These are phyloP conservation scores for Tagetes erecta DNA, from an alignment of 129 eudicot species.

Conservation along the genomic window DNA sequence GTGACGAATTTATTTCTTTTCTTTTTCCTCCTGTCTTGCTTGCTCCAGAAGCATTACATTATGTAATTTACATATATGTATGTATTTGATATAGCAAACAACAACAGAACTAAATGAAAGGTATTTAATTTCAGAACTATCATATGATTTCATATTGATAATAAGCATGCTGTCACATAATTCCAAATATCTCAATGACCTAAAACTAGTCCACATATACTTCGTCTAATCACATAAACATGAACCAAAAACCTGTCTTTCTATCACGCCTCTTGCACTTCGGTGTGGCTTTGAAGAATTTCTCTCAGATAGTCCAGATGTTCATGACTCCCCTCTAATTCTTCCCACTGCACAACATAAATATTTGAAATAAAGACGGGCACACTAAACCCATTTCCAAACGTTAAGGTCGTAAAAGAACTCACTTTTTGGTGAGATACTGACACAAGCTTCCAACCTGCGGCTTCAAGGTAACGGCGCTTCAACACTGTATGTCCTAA, in stretches of 20 bases:
- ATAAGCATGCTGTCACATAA: neutral
- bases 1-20: no score
- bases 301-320: slow-evolving; percentile 79
- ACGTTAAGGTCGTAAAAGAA: slow-evolving; percentile 19
- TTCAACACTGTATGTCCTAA: slow-evolving; percentile 85
- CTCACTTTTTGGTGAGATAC: slow-evolving; percentile 76
- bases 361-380: neutral
- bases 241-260: neutral
- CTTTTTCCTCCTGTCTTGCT: no score
- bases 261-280: slow-evolving; percentile 16
- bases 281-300: slow-evolving; percentile 51
- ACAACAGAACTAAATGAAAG: neutral
- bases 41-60: no score
- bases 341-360: slow-evolving; percentile 79
- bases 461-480: slow-evolving; percentile 74
- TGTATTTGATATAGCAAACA: no score
- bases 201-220: neutral
- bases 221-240: neutral
- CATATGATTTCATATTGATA: neutral
- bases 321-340: slow-evolving; percentile 72
- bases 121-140: neutral
- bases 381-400: neutral
- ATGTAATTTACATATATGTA: no score
- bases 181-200: neutral
- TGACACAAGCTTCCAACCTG: slow-evolving; percentile 86